Conservation (phyloP, 2,329 filamentous ascomycete genomes). For the Aspergillus pseudoviridinutans region DNA sequence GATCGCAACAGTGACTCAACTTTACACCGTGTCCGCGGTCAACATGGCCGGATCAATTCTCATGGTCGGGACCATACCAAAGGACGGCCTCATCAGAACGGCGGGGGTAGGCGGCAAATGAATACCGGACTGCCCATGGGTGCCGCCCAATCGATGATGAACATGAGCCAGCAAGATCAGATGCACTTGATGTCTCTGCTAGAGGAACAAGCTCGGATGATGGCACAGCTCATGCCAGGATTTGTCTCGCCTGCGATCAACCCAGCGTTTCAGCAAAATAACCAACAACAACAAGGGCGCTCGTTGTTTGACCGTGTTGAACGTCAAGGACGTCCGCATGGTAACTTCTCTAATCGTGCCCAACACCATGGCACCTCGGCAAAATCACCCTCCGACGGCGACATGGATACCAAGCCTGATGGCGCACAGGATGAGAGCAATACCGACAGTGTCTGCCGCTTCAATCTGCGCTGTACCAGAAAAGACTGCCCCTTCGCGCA, state of each 20-base stretch:
- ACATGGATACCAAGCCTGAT: slow-evolving; percentile 39
- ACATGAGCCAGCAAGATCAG: slow-evolving; percentile 64
- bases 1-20: slow-evolving; percentile 69
- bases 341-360: slow-evolving; percentile 50
- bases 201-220: slow-evolving; percentile 83
- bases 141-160: slow-evolving; percentile 39
- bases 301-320: slow-evolving; percentile 73
- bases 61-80: slow-evolving; percentile 68
- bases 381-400: slow-evolving; percentile 14
- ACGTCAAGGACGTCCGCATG: slow-evolving; percentile 49
- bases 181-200: slow-evolving; percentile 72
- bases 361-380: slow-evolving; percentile 24
- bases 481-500: slow-evolving; percentile 89
- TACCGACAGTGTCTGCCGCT: slow-evolving; percentile 74
- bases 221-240: slow-evolving; percentile 65
- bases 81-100: slow-evolving; percentile 54
- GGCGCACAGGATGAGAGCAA: slow-evolving; percentile 51
- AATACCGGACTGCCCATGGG: slow-evolving; percentile 39
- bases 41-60: slow-evolving; percentile 72
- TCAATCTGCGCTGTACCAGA: slow-evolving; percentile 83
- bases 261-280: slow-evolving; percentile 50
- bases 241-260: slow-evolving; percentile 52
- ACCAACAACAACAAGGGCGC: slow-evolving; percentile 43
- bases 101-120: slow-evolving; percentile 44
- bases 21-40: slow-evolving; percentile 73